Conservation (phyloP, 225 moss, liverwort and hornwort species). For the Physcomitrellopsis africana region DNA sequence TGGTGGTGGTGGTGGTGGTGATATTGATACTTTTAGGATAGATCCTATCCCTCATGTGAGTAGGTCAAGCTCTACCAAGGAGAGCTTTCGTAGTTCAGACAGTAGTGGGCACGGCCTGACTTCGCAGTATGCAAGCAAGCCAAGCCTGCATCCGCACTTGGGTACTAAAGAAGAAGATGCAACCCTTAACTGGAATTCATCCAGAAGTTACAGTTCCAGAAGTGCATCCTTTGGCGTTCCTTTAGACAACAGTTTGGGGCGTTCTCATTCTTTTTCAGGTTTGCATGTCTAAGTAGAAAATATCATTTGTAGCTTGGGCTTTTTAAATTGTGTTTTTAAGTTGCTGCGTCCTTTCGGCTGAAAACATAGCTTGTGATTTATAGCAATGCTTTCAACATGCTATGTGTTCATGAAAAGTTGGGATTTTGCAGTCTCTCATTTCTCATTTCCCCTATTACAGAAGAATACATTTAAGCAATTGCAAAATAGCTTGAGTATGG, state of each 20-base stretch:
- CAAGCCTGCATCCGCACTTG: slow-evolving; percentile 39
- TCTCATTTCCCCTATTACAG: neutral
- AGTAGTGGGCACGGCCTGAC: slow-evolving; percentile 53
- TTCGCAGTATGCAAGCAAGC: slow-evolving; percentile 51
- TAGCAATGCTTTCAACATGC: slow-evolving; percentile 3
- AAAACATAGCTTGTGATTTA: slow-evolving; percentile 11
- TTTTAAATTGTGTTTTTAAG: slow-evolving; percentile 22
- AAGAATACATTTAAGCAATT: slow-evolving; percentile 1
- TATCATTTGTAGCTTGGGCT: neutral
- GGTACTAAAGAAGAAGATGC: slow-evolving; percentile 54
- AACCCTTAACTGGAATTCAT: slow-evolving; percentile 56
- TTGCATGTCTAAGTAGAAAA: slow-evolving; percentile 18
- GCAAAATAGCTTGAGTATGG: slow-evolving; percentile 5
- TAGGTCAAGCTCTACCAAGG: slow-evolving; percentile 59
- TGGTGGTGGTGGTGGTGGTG: slow-evolving; percentile 51
- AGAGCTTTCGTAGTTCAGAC: slow-evolving; percentile 57
- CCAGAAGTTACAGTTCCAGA: slow-evolving; percentile 59
- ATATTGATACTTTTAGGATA: slow-evolving; percentile 74
- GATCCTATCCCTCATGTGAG: slow-evolving; percentile 58
- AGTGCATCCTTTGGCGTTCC: slow-evolving; percentile 60
- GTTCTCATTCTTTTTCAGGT: slow-evolving; percentile 70
- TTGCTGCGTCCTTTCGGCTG: slow-evolving; percentile 13
- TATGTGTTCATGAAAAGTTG: slow-evolving; percentile 16
- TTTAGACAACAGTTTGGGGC: slow-evolving; percentile 53
- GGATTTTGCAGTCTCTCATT: neutral